Base-by-base conservation (phyloP, 345 rosid genomes). In the Pseudoturritis turrita region DNA sequence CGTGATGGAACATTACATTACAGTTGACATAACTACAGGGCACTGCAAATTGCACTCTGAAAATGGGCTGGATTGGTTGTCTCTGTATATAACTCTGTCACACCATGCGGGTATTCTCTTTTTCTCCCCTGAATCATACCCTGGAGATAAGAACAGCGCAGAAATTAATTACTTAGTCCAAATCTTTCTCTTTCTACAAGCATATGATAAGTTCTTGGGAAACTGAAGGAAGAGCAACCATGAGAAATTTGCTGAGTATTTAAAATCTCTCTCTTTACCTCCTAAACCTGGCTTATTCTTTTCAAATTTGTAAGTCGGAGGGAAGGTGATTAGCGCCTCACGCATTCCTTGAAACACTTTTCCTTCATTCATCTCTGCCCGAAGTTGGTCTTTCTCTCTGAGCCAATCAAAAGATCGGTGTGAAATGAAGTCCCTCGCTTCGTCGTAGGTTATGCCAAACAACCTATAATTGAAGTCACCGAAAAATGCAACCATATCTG, bases 41-140 rank as follows among this genome's bases (percentile, higher is more conserved):
- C 99, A 95, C 28, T 88, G 83, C 73, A 95, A 84, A 72, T 80
- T 81, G 76, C 99, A 85, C 1, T 89, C 92, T 5, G 87, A 53
- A 15, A 46, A 64, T 23, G 81, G 59, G 70, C 62, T 73, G 15
- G 86, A 25, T 64, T 84, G 96, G 62, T 67, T 95, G 77, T 95
- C 99, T 10, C 99, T 93, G 47, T 82, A 95, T 71, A 95, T 82
- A 68, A 95, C 83, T 80, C 99, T 78, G 72, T 95, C 99, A 76
- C 99, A 95, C 99, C 98, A 95, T 0, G 99, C 99, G 41, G 99
- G 99, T 75, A 95, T 95, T n/a, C 98, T 85, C 77, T 92, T 95
- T 79, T 95, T 95, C 92, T 95, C 99, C 26, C 99, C 99, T 49
- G 99, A 86, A 80, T 95, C 99, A 74, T 95, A 95, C 61, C 99